Percentiles rank a stretch among this genome's conserved stretches.
Conservation (phyloP, 305 asterid species). For the Coffea humblotiana region DNA sequence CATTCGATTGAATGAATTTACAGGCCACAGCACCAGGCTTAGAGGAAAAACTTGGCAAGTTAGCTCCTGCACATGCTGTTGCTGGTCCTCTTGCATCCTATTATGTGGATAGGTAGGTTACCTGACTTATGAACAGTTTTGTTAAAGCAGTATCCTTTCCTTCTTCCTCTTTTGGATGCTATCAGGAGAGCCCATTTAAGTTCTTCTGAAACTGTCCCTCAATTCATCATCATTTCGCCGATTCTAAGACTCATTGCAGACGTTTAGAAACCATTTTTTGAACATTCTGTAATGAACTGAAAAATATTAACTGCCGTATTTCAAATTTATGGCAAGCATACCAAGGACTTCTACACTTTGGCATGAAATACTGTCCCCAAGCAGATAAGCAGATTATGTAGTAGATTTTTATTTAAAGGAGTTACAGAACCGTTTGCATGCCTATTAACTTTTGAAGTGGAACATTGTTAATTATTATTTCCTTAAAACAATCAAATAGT, state of each 20-base stretch:
- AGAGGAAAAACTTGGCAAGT: conserved; percentile 69
- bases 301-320: too few relatives aligned
- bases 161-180: background rate
- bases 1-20: background rate
- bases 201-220: background rate
- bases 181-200: background rate
- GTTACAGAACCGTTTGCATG: too few relatives aligned
- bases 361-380: too few relatives aligned
- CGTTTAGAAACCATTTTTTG: background rate
- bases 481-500: too few relatives aligned
- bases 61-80: conserved; percentile 77
- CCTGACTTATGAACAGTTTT: background rate
- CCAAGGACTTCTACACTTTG: too few relatives aligned
- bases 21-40: conserved; percentile 72
- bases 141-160: background rate
- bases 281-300: too few relatives aligned
- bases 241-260: background rate
- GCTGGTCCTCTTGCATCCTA: conserved; percentile 63
- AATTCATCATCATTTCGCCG: background rate
- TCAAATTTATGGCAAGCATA: too few relatives aligned
- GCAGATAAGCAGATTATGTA: too few relatives aligned
- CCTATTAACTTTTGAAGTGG: too few relatives aligned
- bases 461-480: too few relatives aligned
- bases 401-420: too few relatives aligned
- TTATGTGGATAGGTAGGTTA: conserved; percentile 60